Conservation (phyloP, 768 basidiomycete species). For the Psilocybe cubensis region DNA sequence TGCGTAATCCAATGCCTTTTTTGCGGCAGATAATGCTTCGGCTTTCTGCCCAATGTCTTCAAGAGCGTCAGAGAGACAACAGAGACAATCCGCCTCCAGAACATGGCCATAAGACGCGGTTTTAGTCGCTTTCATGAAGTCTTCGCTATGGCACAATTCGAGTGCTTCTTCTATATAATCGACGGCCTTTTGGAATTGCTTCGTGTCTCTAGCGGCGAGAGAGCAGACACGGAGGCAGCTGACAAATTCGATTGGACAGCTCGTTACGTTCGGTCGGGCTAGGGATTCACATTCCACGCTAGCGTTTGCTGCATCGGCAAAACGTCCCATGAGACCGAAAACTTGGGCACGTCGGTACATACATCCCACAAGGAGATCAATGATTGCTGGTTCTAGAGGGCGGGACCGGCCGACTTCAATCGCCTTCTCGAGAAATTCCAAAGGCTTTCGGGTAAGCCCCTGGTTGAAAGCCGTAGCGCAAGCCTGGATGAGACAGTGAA, state of each 20-base stretch:
- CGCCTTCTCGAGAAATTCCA: slow-evolving; percentile 7
- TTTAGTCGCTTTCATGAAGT: background rate
- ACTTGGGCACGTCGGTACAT: slow-evolving; percentile 15
- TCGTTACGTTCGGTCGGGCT: slow-evolving; percentile 1
- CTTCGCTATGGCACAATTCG: slow-evolving; percentile 5
- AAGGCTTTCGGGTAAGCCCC: slow-evolving; percentile 5
- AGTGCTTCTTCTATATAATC: slow-evolving; percentile 8
- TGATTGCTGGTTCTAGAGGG: background rate
- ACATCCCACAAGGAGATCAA: background rate
- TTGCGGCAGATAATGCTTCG: slow-evolving; percentile 5
- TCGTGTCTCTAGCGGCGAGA: slow-evolving; percentile 2
- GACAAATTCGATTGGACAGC: slow-evolving; percentile 8
- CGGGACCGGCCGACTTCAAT: slow-evolving; percentile 7
- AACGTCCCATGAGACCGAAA: slow-evolving; percentile 8
- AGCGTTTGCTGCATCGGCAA: slow-evolving; percentile 6
- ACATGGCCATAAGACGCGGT: background rate
- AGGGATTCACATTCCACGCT: slow-evolving; percentile 5
- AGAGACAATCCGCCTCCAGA: slow-evolving; percentile 2
- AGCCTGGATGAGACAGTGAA: slow-evolving; percentile 10
- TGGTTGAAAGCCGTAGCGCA: slow-evolving; percentile 6
- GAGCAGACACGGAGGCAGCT: slow-evolving; percentile 9
- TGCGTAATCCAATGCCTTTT: slow-evolving; percentile 7
- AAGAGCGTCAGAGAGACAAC: slow-evolving; percentile 2
- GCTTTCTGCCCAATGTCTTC: slow-evolving; percentile 2
- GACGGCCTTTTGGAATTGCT: background rate